A percentile compares a stretch with the other conserved stretches of the same genome.
phyloP scores from a whole-genome alignment of 2,329 filamentous ascomycete species.

The Lomentospora prolificans region DNA sequence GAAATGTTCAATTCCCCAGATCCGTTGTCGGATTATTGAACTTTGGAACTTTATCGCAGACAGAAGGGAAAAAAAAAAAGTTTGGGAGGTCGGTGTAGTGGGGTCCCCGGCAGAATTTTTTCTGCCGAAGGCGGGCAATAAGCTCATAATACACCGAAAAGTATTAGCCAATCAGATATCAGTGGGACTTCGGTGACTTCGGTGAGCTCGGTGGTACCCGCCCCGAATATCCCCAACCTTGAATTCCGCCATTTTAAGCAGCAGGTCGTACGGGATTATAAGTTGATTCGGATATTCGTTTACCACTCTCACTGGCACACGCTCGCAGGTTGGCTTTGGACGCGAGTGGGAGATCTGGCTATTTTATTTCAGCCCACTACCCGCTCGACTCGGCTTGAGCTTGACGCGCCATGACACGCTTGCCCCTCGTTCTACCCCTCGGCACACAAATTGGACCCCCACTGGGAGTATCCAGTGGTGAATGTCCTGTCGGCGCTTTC shows the following conservation, averaged over 20 bases:
- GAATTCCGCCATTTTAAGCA: no score
- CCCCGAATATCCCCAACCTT: background rate
- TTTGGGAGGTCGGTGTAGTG: conserved; percentile 10
- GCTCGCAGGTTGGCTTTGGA: background rate
- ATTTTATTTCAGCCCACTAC: background rate
- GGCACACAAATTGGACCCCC: conserved; percentile 4
- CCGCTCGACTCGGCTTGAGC: background rate
- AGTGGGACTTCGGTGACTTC: background rate
- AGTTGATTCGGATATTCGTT: background rate
- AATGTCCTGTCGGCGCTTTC: background rate
- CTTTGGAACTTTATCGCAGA: background rate
- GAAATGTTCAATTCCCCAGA: background rate
- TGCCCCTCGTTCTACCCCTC: conserved; percentile 6
- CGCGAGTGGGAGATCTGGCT: background rate
- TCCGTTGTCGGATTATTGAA: background rate
- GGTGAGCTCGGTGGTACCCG: conserved; percentile 6
- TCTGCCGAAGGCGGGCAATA: background rate
- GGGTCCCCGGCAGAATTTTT: conserved; percentile 5
- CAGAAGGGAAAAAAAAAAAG: conserved; percentile 1
- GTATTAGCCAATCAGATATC: background rate
- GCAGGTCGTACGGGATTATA: no score
- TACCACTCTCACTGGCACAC: background rate
- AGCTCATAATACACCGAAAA: background rate
- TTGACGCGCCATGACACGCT: conserved; percentile 7
- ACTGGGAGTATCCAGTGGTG: background rate